Base-by-base conservation (phyloP, 148 eudicot species). In the Camellia sinensis region DNA sequence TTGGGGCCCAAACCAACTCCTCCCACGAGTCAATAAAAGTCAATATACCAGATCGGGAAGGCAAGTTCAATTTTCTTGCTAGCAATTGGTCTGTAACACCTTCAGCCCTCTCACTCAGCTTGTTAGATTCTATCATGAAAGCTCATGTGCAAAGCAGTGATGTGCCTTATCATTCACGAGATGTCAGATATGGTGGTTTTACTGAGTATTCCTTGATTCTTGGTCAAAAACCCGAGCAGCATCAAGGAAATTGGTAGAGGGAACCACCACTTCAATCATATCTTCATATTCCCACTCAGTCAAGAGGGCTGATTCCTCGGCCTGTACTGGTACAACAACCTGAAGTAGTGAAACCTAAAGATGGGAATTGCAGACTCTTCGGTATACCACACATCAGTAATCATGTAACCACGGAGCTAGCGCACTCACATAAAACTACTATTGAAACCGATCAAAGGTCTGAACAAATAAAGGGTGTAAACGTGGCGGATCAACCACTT, bases 361-460 rank as follows among this genome's bases (percentile, higher is more conserved):
- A 92, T 65, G 93, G 90, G 76, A 91, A 86, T 79, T 94, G 86
- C 81, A 97, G 90, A 87, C 87, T 97, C 60, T 96, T 96, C 85
- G 99, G 99, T 67, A 88, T 93, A 70, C 89, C 92, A 19, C 92
- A 94, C 9, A 67, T 75, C 65, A 86, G 86, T 78, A 88, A 83
- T 80, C 82, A 88, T 54, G 78, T 80, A 56, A 9, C 85, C 50
- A 73, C 67, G 64, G 90, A 85, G 48, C 80, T 86, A 40, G 45
- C 86, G 67, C 43, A 69, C 37, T 69, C 86, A 48, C 50, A 65
- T 60, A 86, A 52, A 29, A 88, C 66, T 70, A 9, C 83, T 48
- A 40, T 69, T 67, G 92, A 89, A 71, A 79, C 87, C 64, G 89
- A 88, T 86, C 84, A 72, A 71, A 86, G 84, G 56, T 85, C 80